Evolutionary conservation across 768 basidiomycete genomes (phyloP).

Genomic region (Suillus bovinus): DNA sequence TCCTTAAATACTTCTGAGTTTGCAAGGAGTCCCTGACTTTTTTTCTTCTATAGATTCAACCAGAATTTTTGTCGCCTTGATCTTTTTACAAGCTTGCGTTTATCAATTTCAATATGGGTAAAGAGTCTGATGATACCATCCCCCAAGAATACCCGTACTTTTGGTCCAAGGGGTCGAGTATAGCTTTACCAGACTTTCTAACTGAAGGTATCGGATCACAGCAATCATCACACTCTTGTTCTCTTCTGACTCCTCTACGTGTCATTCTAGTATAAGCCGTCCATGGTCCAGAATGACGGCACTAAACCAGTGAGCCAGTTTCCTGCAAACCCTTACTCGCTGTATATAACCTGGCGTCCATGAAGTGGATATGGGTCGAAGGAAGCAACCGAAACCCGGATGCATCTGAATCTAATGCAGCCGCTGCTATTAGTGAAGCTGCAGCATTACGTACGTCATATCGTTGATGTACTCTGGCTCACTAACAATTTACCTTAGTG

Average conservation of each 20-base stretch:
- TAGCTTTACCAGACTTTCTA: constrained; percentile 53
- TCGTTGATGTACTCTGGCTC: neutral
- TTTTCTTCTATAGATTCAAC: neutral
- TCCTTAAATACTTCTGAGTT: neutral
- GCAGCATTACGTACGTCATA: constrained; percentile 39
- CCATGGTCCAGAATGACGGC: constrained; percentile 78
- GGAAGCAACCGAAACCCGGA: constrained; percentile 13
- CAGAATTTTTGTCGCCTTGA: too few relatives aligned
- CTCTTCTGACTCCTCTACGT: constrained; percentile 7
- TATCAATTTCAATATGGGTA: neutral
- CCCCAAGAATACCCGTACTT: constrained; percentile 48
- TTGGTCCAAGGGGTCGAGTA: constrained; percentile 46
- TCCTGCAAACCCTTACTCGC: neutral
- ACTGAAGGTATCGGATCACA: constrained; percentile 43
- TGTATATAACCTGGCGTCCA: neutral
- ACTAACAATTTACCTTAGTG: constrained; percentile 39
- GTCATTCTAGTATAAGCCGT: constrained; percentile 61
- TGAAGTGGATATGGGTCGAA: constrained; percentile 70
- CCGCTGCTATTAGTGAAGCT: constrained; percentile 48
- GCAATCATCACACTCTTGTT: neutral
- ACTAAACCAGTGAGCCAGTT: constrained; percentile 60
- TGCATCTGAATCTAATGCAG: constrained; percentile 14
- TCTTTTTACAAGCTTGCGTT: neutral
- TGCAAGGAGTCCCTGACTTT: neutral
- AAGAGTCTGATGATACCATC: constrained; percentile 39